Base-by-base conservation (phyloP, 2,329 filamentous ascomycete species). In the Paraconiothyrium sp. region DNA sequence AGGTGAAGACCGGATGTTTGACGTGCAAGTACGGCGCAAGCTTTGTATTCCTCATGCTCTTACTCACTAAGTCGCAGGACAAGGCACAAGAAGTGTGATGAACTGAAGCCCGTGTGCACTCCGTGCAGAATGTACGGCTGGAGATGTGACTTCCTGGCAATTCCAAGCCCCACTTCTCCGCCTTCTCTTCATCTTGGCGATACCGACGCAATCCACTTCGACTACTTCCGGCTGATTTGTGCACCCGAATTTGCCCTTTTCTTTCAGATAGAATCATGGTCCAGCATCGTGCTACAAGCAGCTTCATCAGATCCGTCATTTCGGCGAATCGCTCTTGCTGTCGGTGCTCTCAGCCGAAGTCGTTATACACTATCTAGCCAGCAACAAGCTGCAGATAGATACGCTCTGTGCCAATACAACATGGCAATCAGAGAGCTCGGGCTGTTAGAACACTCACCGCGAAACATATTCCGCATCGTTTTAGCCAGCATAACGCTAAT, bases 81-180 rank as follows among this genome's bases (percentile, higher is more conserved):
- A 11, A 58, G 56, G 39, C 56, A 51, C 47, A 58, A 58, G 37
- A 58, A 58, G 34, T 58, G 56, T 13, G 56, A 58, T 24, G 56
- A 58, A 22, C n/a, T 20, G 30, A 58, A 44, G 24, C 56, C 56
- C 9, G 44, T 32, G 13, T 58, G 56, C 20, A 27, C 46, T 16
- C 56, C 13, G 24, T 58, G 56, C 37, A 35, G 24, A 13, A 22
- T 13, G 7, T 22, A 47, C 7, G 47, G 56, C 9, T 49, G 56
- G 46, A 58, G 4, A 14, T 58, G 47, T 10, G 56, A 44, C 32
- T 58, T 58, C 24, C 14, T 43, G 10, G 30, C 5, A 1, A 27
- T n/a, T 7, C 43, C 32, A 13, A 10, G 22, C 16, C 54, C 54
- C 13, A n/a, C 43, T 9, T 34, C 35, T 41, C 1, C 43, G n/a